Percentiles rank a stretch among this genome's conserved stretches.
Evolutionary conservation across 2,329 filamentous ascomycete genomes (phyloP).

Genomic region (Stemphylium lycopersici): DNA sequence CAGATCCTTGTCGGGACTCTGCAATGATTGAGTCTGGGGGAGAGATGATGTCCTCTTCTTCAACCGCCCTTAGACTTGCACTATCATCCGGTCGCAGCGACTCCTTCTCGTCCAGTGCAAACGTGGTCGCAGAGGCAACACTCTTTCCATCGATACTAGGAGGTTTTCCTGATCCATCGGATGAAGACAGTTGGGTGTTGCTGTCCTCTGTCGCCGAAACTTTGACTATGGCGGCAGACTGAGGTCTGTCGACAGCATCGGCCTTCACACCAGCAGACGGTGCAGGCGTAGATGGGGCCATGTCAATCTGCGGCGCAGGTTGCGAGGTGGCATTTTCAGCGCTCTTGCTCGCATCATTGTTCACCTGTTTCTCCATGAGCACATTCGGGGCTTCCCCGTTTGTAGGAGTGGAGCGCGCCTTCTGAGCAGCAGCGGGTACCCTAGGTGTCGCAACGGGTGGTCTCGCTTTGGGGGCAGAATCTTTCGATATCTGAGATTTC

Average conservation of each 20-base stretch:
- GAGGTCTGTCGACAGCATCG: constrained; percentile 34
- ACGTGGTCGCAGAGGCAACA: constrained; percentile 90
- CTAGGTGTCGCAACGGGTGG: constrained; percentile 35
- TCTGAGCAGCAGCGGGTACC: constrained; percentile 27
- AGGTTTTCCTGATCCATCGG: constrained; percentile 75
- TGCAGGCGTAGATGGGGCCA: constrained; percentile 26
- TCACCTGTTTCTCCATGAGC: constrained; percentile 19
- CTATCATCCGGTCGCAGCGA: constrained; percentile 94
- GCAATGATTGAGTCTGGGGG: constrained; percentile 76
- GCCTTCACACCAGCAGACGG: constrained; percentile 55
- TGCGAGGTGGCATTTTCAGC: constrained; percentile 32
- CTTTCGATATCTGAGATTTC: constrained; percentile 36
- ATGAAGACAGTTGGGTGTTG: constrained; percentile 57
- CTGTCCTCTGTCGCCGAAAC: constrained; percentile 50
- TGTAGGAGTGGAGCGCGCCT: constrained; percentile 25
- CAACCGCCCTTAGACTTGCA: constrained; percentile 86
- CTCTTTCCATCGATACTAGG: constrained; percentile 87
- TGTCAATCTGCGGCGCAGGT: constrained; percentile 32
- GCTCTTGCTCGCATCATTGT: constrained; percentile 23
- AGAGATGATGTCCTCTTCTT: constrained; percentile 87
- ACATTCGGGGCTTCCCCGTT: constrained; percentile 26
- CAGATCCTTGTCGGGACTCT: constrained; percentile 81
- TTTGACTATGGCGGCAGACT: constrained; percentile 39
- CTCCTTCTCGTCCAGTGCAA: constrained; percentile 96
- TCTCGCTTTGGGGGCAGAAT: constrained; percentile 30